Percentiles rank a stretch among this genome's conserved stretches.
Evolutionary conservation across 768 basidiomycete genomes (phyloP).

Genomic region (Mycena latifolia): DNA sequence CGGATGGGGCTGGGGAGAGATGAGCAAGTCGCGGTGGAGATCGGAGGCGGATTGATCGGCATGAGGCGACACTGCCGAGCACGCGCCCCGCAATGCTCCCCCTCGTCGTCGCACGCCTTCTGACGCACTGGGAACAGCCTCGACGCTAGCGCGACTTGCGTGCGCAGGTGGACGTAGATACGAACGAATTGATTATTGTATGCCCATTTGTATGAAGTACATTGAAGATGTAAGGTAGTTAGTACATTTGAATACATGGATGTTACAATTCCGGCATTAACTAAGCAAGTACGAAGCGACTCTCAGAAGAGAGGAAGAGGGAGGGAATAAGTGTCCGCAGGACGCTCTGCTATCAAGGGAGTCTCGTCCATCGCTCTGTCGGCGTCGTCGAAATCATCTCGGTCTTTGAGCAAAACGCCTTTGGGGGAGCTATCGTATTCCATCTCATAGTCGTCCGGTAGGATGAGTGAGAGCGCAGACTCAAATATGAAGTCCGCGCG

Average conservation of each 20-base stretch:
- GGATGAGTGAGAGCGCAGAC: conserved; percentile 49
- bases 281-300: no score
- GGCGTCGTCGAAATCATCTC: conserved; percentile 49
- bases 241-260: not conserved
- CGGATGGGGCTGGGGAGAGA: no score
- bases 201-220: not conserved
- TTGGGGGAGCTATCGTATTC: conserved; percentile 38
- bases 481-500: conserved; percentile 59
- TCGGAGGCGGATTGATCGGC: no score
- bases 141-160: no score
- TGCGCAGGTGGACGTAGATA: no score
- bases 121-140: no score
- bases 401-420: conserved; percentile 50
- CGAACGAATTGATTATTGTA: no score
- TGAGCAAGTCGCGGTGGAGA: no score
- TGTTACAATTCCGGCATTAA: no score
- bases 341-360: conserved; percentile 14
- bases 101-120: no score
- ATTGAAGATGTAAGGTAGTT: not conserved
- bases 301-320: conserved; percentile 21
- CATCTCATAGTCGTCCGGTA: conserved; percentile 46
- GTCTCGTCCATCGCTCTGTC: conserved; percentile 44
- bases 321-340: conserved; percentile 1
- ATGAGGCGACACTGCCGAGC: no score
- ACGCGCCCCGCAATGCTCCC: no score